A percentile compares a stretch with the other conserved stretches of the same genome.
phyloP scores from a whole-genome alignment of 2,329 filamentous ascomycete species.

The Aspergillus sclerotialis region DNA sequence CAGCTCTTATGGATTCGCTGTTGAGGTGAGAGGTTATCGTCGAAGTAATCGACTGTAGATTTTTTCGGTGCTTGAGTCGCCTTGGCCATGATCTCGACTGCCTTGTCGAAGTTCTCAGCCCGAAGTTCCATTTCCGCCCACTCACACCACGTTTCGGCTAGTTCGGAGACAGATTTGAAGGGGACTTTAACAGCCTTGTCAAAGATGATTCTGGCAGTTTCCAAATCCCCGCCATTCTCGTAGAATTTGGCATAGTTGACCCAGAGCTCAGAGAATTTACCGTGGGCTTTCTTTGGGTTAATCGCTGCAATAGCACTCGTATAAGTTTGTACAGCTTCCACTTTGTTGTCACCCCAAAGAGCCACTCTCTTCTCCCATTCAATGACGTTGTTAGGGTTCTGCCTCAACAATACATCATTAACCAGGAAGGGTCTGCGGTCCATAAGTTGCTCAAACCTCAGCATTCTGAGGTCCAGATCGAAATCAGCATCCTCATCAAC shows the following conservation, averaged over 20 bases:
- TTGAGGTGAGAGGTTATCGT: constrained; percentile 87
- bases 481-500: constrained; percentile 80
- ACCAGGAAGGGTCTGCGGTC: constrained; percentile 90
- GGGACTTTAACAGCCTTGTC: constrained; percentile 97
- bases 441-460: constrained; percentile 97
- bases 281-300: constrained; percentile 87
- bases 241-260: constrained; percentile 96
- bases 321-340: constrained; percentile 88
- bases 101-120: constrained; percentile 91
- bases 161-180: constrained; percentile 93
- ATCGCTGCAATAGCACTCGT: constrained; percentile 90
- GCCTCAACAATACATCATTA: constrained; percentile 88
- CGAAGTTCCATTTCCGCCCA: constrained; percentile 98
- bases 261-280: constrained; percentile 92
- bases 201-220: constrained; percentile 84
- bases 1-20: constrained; percentile 98
- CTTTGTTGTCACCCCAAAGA: constrained; percentile 88
- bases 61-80: constrained; percentile 94
- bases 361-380: constrained; percentile 98
- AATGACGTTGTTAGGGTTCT: constrained; percentile 91
- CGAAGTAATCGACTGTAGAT: constrained; percentile 98
- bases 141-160: constrained; percentile 98
- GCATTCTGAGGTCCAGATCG: constrained; percentile 92
- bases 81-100: constrained; percentile 93
- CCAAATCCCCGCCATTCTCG: constrained; percentile 75